Evolutionary conservation across 163 green algal genomes (phyloP).

Genomic region (Trebouxia gelatinosa): DNA sequence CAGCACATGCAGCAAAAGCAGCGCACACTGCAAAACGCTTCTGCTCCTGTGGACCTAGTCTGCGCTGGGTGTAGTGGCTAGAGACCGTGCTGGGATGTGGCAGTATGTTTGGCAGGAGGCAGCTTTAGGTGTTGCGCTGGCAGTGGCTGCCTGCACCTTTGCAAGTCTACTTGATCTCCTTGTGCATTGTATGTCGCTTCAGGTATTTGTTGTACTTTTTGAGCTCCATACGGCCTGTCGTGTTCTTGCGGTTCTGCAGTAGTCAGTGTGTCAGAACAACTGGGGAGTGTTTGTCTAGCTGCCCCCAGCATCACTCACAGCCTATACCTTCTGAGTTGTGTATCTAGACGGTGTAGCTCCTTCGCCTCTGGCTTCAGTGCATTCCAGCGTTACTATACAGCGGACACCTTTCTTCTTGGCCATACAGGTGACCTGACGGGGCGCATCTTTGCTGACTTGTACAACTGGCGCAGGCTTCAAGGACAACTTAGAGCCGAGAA

Average conservation of each 20-base stretch:
- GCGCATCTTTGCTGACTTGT: not conserved
- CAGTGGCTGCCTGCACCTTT: too few species aligned
- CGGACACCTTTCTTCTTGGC: slow-evolving; percentile 94
- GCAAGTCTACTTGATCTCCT: slow-evolving; percentile 36
- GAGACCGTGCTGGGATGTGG: too few species aligned
- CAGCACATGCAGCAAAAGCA: too few species aligned
- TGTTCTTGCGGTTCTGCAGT: slow-evolving; percentile 90
- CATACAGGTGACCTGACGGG: slow-evolving; percentile 63
- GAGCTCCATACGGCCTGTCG: slow-evolving; percentile 86
- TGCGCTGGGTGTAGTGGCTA: too few species aligned
- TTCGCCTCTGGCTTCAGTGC: slow-evolving; percentile 83
- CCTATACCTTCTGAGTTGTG: slow-evolving; percentile 81
- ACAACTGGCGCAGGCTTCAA: not conserved
- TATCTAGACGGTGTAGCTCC: slow-evolving; percentile 84
- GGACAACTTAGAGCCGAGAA: not conserved
- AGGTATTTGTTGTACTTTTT: slow-evolving; percentile 96
- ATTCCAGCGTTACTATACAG: slow-evolving; percentile 93
- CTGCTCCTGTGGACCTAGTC: too few species aligned
- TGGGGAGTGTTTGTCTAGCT: not conserved
- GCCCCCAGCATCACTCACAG: not conserved
- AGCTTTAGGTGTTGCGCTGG: too few species aligned
- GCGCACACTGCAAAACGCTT: too few species aligned
- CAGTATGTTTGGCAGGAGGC: too few species aligned
- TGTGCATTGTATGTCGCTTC: slow-evolving; percentile 52
- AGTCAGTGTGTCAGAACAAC: not conserved